A percentile compares a stretch with the other conserved stretches of the same genome.
Evolutionary conservation across 1,284 basidiomycete species (phyloP).

Genomic region (Trichosporon sp.): DNA sequence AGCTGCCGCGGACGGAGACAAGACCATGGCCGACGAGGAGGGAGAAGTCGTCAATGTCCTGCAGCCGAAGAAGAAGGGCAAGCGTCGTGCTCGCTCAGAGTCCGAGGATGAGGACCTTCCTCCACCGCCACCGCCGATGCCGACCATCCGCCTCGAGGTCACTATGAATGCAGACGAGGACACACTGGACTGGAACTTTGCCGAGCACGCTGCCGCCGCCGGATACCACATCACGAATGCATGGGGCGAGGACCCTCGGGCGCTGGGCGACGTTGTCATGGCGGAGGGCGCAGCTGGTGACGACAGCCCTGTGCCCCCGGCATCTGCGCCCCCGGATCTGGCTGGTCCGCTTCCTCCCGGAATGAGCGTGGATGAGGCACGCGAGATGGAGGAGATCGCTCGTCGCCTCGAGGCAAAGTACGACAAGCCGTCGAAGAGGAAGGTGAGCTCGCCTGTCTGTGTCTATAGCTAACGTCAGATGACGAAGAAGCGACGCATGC

Average conservation of each 20-base stretch:
- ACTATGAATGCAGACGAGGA: slow-evolving; percentile 14
- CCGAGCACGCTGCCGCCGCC: slow-evolving; percentile 29
- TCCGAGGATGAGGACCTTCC: slow-evolving; percentile 40
- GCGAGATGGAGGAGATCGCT: slow-evolving; percentile 31
- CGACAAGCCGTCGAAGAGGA: slow-evolving; percentile 25
- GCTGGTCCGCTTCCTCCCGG: slow-evolving; percentile 4
- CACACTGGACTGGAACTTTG: slow-evolving; percentile 38
- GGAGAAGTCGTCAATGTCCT: slow-evolving; percentile 21
- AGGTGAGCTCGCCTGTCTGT: background rate
- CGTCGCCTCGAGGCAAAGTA: slow-evolving; percentile 35
- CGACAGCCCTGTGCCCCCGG: background rate
- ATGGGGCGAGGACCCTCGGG: slow-evolving; percentile 16
- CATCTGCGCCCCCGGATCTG: background rate
- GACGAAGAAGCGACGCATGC: slow-evolving; percentile 52
- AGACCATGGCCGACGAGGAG: background rate
- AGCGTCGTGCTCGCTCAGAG: slow-evolving; percentile 21
- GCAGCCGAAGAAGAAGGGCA: slow-evolving; percentile 36
- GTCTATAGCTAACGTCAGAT: background rate
- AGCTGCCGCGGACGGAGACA: slow-evolving; percentile 1
- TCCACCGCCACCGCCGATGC: slow-evolving; percentile 40
- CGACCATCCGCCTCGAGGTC: slow-evolving; percentile 37
- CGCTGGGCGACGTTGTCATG: slow-evolving; percentile 3
- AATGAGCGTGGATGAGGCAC: slow-evolving; percentile 10
- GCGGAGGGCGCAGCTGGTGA: background rate
- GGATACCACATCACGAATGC: slow-evolving; percentile 16